Conservation (phyloP, 2,329 filamentous ascomycete genomes). For the Emergomyces orientalis region DNA sequence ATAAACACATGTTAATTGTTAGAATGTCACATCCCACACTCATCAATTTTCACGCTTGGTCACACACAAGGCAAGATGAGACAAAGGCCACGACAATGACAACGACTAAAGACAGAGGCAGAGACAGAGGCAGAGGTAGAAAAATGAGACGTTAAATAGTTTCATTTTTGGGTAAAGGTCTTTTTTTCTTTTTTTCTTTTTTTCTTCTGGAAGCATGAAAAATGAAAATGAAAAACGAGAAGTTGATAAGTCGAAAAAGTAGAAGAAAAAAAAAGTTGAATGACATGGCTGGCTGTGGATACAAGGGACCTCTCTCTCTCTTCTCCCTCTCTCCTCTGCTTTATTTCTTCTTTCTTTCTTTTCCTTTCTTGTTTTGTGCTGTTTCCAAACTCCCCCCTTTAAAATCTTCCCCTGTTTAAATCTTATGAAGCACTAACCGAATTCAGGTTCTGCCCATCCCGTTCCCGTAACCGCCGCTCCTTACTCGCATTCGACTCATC, state of each 20-base stretch:
- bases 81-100: slow-evolving; percentile 10
- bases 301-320: background rate
- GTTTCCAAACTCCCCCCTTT: background rate
- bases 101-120: slow-evolving; percentile 16
- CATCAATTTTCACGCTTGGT: slow-evolving; percentile 17
- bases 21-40: slow-evolving; percentile 40
- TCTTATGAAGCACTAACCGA: slow-evolving; percentile 34
- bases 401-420: background rate
- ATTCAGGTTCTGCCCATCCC: slow-evolving; percentile 25
- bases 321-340: background rate
- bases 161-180: background rate
- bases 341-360: background rate
- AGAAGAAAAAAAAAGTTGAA: background rate
- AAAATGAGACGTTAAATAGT: background rate
- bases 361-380: too few species aligned
- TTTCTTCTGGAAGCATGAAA: too few species aligned
- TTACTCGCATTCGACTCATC: slow-evolving; percentile 51
- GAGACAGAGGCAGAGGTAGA: slow-evolving; percentile 6
- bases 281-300: background rate
- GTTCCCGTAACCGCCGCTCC: slow-evolving; percentile 43
- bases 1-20: slow-evolving; percentile 35
- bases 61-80: slow-evolving; percentile 22
- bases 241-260: background rate
- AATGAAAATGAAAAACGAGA: background rate
- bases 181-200: background rate